Percentiles rank a stretch among this genome's conserved stretches.
phyloP scores from a whole-genome alignment of 345 rosid species.

The Erysimum cheiranthoides region DNA sequence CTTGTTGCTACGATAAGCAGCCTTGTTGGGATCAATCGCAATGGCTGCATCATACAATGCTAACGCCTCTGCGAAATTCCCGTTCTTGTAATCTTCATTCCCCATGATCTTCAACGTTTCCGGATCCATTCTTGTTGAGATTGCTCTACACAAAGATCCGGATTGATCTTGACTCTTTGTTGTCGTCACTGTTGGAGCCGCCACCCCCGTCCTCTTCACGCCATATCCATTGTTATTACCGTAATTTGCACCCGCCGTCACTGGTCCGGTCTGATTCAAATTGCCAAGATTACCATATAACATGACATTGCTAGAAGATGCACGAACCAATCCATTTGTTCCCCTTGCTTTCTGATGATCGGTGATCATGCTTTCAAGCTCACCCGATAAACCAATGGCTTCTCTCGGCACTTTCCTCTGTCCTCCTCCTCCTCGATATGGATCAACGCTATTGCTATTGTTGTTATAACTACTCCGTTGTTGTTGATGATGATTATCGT shows the following conservation, averaged over 20 bases:
- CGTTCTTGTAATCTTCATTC: constrained; percentile 94
- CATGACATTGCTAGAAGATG: constrained; percentile 89
- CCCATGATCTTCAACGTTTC: constrained; percentile 94
- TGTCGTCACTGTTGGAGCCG: constrained; percentile 37
- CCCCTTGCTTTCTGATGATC: constrained; percentile 75
- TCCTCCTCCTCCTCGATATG: constrained; percentile 41
- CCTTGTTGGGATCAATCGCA: constrained; percentile 81
- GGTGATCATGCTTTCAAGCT: constrained; percentile 78
- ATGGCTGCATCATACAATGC: constrained; percentile 96
- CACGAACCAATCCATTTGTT: constrained; percentile 63
- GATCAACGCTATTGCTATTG: constrained; percentile 45
- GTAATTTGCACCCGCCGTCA: constrained; percentile 1
- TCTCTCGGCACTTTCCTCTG: constrained; percentile 62
- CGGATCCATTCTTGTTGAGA: constrained; percentile 95
- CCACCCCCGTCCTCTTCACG: constrained; percentile 49
- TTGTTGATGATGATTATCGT: constrained; percentile 31
- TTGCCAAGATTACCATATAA: constrained; percentile 78
- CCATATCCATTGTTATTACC: constrained; percentile 57
- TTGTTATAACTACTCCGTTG: constrained; percentile 38
- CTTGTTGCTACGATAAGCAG: constrained; percentile 90
- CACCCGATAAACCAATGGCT: constrained; percentile 74
- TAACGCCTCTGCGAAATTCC: constrained; percentile 84
- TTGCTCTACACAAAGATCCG: constrained; percentile 75
- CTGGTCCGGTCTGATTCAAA: constrained; percentile 60
- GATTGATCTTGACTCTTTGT: constrained; percentile 40